Evolutionary conservation across 441 rosid species (phyloP), one percentile per base, ranked within the genome.

Genomic region (Brassica hybrid): DNA sequence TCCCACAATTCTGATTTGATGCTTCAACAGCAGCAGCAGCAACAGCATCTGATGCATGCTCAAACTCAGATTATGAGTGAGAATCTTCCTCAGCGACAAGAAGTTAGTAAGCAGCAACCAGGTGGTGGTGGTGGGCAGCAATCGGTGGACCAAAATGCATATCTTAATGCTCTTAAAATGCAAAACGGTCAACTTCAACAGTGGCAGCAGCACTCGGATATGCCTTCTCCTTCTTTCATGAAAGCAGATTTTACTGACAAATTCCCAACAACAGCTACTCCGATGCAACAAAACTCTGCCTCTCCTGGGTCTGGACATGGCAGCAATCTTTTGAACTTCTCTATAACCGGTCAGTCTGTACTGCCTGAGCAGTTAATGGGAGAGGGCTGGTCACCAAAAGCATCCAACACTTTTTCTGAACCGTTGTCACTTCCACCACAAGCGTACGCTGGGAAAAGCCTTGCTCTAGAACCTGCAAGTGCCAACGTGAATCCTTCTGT

Each of bases 181-280:
- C 91, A 87, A 67, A 83, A 81, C 56, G 91, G 87, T 14, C 87
- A 84, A 65, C 86, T 85, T 52, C 88, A 80, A 78, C 86, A 80
- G 65, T 85, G 93, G 82, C 89, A 79, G 21, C 67, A 54, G 16
- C 67, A 54, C 11, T 16, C 84, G 4, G 84, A 79, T 67, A 59
- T 83, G 71, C 81, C 86, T 67, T 86, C 88, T 1, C 82, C 84
- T 16, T 87, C 91, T 9, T n/a, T n/a, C n/a, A n/a, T n/a, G n/a
- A n/a, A n/a, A n/a, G n/a, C n/a, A n/a, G n/a, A n/a, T n/a, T 84
- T 85, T 59, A 52, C 78, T 7, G 87, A 86, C 61, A 86, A 85
- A 67, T 81, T 85, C 14, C 54, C 86, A 50, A 65, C 83, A 50
- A 69, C 88, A 56, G 67, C 69, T 21, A 67, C 76, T 6, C 85